phyloP scores from a whole-genome alignment of 768 basidiomycete genomes.

The Nidula microcarpa region DNA sequence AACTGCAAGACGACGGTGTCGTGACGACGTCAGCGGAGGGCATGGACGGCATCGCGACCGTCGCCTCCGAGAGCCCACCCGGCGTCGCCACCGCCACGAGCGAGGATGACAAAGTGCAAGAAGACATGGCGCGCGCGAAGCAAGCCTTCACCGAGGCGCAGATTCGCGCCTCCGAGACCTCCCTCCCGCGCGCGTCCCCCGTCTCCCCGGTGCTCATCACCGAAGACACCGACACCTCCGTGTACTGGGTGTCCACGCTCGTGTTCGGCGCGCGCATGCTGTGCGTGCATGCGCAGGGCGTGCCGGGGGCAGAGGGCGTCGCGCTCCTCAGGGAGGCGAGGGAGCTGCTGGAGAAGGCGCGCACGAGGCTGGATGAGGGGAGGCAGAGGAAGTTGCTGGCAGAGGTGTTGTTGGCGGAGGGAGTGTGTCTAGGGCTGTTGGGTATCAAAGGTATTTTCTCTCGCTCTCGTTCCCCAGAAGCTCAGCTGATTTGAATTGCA shows the following conservation, averaged over 20 bases:
- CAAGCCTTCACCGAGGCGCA: too few species aligned
- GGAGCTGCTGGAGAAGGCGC: slow-evolving; percentile 56
- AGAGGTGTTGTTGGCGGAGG: slow-evolving; percentile 63
- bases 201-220: slow-evolving; percentile 1
- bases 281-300: slow-evolving; percentile 40
- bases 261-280: slow-evolving; percentile 78
- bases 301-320: slow-evolving; percentile 35
- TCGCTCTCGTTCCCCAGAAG: background rate
- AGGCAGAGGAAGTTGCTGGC: slow-evolving; percentile 51
- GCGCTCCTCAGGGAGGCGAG: slow-evolving; percentile 65
- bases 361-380: slow-evolving; percentile 43
- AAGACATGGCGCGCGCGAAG: too few species aligned
- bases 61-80: too few species aligned
- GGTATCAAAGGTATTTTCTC: slow-evolving; percentile 57
- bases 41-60: too few species aligned
- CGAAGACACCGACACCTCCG: slow-evolving; percentile 61
- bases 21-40: too few species aligned
- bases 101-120: too few species aligned
- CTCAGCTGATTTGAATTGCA: slow-evolving; percentile 16
- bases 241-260: slow-evolving; percentile 73
- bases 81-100: too few species aligned
- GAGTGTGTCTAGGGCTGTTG: slow-evolving; percentile 68
- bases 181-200: too few species aligned
- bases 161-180: too few species aligned
- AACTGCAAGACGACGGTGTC: too few species aligned